Evolutionary conservation across 345 rosid genomes (phyloP).

Genomic region (Citrus inodora): DNA sequence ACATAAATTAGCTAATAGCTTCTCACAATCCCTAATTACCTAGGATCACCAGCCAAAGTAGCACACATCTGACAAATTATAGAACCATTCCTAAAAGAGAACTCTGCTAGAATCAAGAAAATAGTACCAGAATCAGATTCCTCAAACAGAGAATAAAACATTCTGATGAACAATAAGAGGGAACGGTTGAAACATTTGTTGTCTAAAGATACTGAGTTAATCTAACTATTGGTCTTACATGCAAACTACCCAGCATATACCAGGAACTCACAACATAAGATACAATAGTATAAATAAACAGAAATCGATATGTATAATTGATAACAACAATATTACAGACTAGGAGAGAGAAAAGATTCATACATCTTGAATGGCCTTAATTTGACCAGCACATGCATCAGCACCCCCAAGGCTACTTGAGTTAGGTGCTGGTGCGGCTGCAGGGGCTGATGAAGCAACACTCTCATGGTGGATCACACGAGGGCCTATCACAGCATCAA

Average conservation of each 20-base stretch:
- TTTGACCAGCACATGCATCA: constrained; percentile 41
- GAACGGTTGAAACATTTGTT: background rate
- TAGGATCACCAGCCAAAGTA: background rate
- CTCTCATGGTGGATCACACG: constrained; percentile 44
- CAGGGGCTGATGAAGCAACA: constrained; percentile 31
- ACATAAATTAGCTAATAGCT: no score
- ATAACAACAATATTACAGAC: no score
- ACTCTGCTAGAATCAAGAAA: background rate
- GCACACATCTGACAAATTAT: background rate
- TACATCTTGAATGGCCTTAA: constrained; percentile 44
- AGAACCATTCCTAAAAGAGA: background rate
- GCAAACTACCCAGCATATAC: background rate
- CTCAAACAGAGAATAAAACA: background rate
- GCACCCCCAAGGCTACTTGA: constrained; percentile 14
- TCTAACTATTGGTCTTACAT: background rate
- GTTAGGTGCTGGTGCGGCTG: constrained; percentile 22
- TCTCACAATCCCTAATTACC: background rate
- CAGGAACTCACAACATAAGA: background rate
- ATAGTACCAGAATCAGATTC: background rate
- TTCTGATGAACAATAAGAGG: background rate
- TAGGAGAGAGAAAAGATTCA: background rate
- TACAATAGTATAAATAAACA: background rate
- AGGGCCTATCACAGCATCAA: constrained; percentile 46
- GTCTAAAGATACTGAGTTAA: no score
- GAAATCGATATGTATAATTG: background rate